These are phyloP conservation scores for Leptodermis oblonga DNA, from an alignment of 257 asterid genomes.

Conservation along the genomic window DNA sequence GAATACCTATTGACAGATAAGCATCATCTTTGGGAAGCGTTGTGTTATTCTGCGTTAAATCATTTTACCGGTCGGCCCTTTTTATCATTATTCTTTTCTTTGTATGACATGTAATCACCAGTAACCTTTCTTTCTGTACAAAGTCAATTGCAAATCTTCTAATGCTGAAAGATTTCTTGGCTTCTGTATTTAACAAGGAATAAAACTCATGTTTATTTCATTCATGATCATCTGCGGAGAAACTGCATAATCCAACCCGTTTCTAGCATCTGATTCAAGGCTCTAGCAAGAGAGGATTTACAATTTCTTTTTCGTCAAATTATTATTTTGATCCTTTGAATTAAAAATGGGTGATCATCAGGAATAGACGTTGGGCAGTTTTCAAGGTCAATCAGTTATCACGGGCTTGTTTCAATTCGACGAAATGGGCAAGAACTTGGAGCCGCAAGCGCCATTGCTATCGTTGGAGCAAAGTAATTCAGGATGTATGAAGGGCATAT, in stretches of 20 bases:
- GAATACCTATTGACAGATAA: not conserved
- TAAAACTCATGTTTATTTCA: not conserved
- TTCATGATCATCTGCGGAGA: not conserved
- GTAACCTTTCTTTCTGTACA: not conserved
- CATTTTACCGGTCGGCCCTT: not conserved
- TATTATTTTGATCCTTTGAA: not conserved
- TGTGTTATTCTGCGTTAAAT: not conserved
- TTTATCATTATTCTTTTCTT: not conserved
- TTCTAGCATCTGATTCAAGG: not conserved
- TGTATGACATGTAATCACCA: not conserved
- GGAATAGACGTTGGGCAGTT: not conserved
- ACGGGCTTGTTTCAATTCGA: not conserved
- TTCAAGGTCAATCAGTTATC: not conserved
- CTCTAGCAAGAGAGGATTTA: not conserved
- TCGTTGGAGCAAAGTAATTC: conserved; percentile 35
- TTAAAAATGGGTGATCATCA: not conserved
- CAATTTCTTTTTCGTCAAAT: not conserved
- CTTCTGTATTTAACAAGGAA: not conserved
- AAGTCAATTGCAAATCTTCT: no score
- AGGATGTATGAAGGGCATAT: conserved; percentile 58
- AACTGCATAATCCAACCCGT: not conserved
- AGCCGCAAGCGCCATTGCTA: conserved; percentile 26
- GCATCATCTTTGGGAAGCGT: not conserved
- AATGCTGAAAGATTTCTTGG: not conserved
- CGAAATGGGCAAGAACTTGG: conserved; percentile 40